These are phyloP conservation scores for Pythium brassicae DNA, from an alignment of 352 stramenopile species.

Conservation along the genomic window DNA sequence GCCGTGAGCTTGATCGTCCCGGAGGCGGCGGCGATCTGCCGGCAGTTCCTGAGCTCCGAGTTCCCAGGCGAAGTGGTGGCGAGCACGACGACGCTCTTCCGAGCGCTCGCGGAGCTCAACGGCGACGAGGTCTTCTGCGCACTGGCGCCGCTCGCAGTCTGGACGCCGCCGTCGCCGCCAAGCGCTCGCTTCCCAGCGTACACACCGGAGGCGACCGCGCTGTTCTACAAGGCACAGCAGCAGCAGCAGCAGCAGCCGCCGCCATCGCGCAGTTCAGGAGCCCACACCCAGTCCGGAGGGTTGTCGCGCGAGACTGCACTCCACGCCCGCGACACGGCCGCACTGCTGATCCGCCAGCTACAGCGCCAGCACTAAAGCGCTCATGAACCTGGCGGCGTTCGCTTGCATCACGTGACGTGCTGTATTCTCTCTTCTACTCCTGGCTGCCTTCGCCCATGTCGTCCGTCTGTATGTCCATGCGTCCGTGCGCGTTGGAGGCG, in stretches of 20 bases:
- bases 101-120: slow-evolving; percentile 45
- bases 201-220: slow-evolving; percentile 18
- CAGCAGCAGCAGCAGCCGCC: background rate
- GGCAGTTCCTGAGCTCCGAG: slow-evolving; percentile 35
- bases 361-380: slow-evolving; percentile 4
- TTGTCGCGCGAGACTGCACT: background rate
- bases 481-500: background rate
- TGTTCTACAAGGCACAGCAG: slow-evolving; percentile 25
- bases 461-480: background rate
- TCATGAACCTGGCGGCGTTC: background rate
- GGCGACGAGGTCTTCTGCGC: slow-evolving; percentile 70
- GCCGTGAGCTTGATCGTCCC: slow-evolving; percentile 55
- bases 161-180: slow-evolving; percentile 43
- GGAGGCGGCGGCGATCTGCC: slow-evolving; percentile 37
- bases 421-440: background rate
- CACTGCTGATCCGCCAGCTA: slow-evolving; percentile 10
- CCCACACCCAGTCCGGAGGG: no score
- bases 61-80: slow-evolving; percentile 33
- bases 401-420: background rate
- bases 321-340: background rate
- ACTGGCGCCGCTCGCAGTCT: slow-evolving; percentile 42
- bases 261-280: background rate
- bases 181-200: slow-evolving; percentile 34
- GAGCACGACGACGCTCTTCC: slow-evolving; percentile 36
- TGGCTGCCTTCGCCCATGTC: no score